These are phyloP conservation scores for Kwoniella mangroviensis DNA, from an alignment of 768 basidiomycete species.

Conservation along the genomic window DNA sequence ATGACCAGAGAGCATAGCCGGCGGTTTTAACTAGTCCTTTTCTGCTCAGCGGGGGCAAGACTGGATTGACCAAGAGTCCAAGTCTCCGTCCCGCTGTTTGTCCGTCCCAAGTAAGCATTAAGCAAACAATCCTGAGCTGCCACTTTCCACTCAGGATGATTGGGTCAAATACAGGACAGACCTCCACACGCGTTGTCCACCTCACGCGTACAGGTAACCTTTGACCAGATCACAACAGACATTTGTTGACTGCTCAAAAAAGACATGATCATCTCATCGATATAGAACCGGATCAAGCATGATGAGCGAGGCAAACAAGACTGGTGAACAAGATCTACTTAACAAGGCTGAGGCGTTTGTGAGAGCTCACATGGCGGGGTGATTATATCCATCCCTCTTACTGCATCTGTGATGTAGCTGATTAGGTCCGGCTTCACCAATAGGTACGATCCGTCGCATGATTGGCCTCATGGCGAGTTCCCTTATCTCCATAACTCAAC, in stretches of 20 bases:
- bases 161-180: neutral
- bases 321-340: constrained; percentile 23
- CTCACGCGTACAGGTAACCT: neutral
- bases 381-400: constrained; percentile 7
- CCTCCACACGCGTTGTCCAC: constrained; percentile 6
- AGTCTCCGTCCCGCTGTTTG: too few species aligned
- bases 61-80: neutral
- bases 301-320: neutral
- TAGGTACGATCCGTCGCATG: constrained; percentile 57
- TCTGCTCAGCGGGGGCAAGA: neutral
- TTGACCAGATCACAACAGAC: too few species aligned
- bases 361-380: constrained; percentile 51
- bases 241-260: too few species aligned
- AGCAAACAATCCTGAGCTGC: too few species aligned
- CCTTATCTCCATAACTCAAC: neutral
- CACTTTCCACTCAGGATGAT: neutral
- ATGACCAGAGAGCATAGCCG: neutral
- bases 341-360: constrained; percentile 50
- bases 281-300: too few species aligned
- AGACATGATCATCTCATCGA: too few species aligned
- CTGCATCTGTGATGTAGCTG: neutral
- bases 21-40: neutral
- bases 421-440: neutral
- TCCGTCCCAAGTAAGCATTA: too few species aligned
- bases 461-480: constrained; percentile 55